Evolutionary conservation across 306 rosid species (phyloP), one percentile per base, ranked within the genome.

Genomic region (Cyamopsis tetragonoloba): DNA sequence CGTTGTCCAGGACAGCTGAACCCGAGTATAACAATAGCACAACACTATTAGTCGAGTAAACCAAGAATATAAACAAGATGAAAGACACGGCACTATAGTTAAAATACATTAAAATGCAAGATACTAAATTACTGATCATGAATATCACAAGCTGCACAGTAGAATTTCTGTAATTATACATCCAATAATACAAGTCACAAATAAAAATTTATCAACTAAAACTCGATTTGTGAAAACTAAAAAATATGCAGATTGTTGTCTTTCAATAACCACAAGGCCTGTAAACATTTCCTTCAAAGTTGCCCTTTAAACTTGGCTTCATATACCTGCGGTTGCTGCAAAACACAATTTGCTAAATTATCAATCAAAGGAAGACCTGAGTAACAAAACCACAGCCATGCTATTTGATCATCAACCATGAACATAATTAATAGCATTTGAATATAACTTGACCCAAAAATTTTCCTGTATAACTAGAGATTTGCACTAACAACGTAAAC

Each of bases 301-400:
- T 75, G 85, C 55, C 82, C 83, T 67, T 66, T 78, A 81, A 89
- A 89, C 86, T 80, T 93, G 19, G 90, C 88, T 76, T 89, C 95
- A 50, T 89, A 93, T 6, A 75, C 67, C 77, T 88, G 86, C 0
- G 96, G 96, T 86, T 78, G 82, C 98, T 93, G 91, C 87, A 78
- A 75, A 13, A 79, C 6, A 61, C 6, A 57, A 59, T 3, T 35
- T 8, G 46, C 22, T 4, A 69, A 14, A 66, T 41, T 28, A 42
- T 13, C 12, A 10, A 46, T 42, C 6, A 37, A 31, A 61, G 11
- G n/a, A 61, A 23, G 34, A 27, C 12, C 11, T 2, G 11, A n/a
- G 62, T 49, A 14, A 10, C 65, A 54, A 47, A 38, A 51, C 39
- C 43, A 43, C 30, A 32, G n/a, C 17, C 23, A 17, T 27, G 26